Conservation (phyloP, 2,329 filamentous ascomycete species). For the Rhytidhysteron rufulum region DNA sequence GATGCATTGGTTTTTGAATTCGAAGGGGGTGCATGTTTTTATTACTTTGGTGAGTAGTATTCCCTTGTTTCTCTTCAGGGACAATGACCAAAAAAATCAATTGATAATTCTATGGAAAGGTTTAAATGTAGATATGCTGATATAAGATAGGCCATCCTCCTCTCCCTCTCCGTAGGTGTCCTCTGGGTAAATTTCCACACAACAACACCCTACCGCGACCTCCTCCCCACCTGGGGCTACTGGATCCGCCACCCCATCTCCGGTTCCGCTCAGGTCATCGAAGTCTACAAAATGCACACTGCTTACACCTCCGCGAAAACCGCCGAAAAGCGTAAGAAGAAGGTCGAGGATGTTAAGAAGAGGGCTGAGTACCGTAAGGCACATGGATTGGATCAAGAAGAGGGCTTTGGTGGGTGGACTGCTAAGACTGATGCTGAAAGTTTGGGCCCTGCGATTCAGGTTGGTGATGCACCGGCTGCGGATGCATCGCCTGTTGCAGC, state of each 20-base stretch:
- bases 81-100: too few relatives aligned
- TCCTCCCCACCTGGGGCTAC: constrained; percentile 68
- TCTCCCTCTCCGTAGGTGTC: constrained; percentile 66
- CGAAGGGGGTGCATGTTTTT: constrained; percentile 68
- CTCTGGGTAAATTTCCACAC: constrained; percentile 74
- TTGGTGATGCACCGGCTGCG: neutral
- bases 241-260: constrained; percentile 66
- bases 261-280: constrained; percentile 61
- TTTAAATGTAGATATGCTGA: neutral
- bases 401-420: constrained; percentile 22
- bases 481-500: constrained; percentile 16
- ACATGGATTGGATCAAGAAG: constrained; percentile 57
- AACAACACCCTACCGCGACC: constrained; percentile 74
- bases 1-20: constrained; percentile 80
- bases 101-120: constrained; percentile 1
- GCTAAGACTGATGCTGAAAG: constrained; percentile 37
- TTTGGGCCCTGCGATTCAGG: constrained; percentile 25
- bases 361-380: constrained; percentile 79
- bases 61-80: neutral
- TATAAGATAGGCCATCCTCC: constrained; percentile 66
- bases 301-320: constrained; percentile 66
- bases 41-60: constrained; percentile 81
- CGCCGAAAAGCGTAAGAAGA: constrained; percentile 66
- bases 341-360: constrained; percentile 84
- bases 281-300: constrained; percentile 74